These are phyloP conservation scores for Scedosporium dehoogii DNA, from an alignment of 2,329 filamentous ascomycete genomes.

Conservation along the genomic window DNA sequence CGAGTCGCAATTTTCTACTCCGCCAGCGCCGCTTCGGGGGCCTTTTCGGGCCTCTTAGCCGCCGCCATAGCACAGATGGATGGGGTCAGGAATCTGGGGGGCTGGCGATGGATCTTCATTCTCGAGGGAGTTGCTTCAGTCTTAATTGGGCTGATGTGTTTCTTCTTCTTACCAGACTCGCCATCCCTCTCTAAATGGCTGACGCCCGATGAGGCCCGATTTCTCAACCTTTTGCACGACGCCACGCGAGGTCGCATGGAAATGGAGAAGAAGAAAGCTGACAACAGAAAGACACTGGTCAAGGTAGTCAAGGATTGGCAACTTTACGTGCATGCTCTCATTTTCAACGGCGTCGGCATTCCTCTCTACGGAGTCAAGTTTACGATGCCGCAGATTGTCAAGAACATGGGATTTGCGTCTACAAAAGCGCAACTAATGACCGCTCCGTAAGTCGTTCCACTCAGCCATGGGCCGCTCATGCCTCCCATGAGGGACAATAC, in stretches of 20 bases:
- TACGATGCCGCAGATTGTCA: conserved; percentile 27
- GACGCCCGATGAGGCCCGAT: conserved; percentile 34
- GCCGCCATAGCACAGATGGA: conserved; percentile 59
- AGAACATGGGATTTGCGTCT: conserved; percentile 28
- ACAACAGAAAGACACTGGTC: neutral
- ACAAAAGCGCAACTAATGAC: conserved; percentile 20
- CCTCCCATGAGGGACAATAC: neutral
- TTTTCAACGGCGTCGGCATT: conserved; percentile 28
- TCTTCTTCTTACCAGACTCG: conserved; percentile 60
- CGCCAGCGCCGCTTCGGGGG: conserved; percentile 65
- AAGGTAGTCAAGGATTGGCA: conserved; percentile 27
- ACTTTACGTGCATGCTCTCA: conserved; percentile 26
- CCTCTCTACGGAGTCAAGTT: conserved; percentile 23
- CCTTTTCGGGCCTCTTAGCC: conserved; percentile 60
- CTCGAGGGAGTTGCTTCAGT: conserved; percentile 27
- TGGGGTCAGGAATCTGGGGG: conserved; percentile 39
- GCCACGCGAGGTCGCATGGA: neutral
- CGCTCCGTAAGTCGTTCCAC: conserved; percentile 13
- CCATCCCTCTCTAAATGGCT: conserved; percentile 66
- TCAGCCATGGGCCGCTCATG: neutral
- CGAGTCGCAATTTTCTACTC: conserved; percentile 49
- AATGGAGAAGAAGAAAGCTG: neutral
- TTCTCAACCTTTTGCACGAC: neutral
- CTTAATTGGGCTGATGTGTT: conserved; percentile 52
- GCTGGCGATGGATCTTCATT: conserved; percentile 56